A percentile compares a stretch with the other conserved stretches of the same genome.
Evolutionary conservation across 2,329 filamentous ascomycete species (phyloP).

Genomic region (Elsinoe necatrix): DNA sequence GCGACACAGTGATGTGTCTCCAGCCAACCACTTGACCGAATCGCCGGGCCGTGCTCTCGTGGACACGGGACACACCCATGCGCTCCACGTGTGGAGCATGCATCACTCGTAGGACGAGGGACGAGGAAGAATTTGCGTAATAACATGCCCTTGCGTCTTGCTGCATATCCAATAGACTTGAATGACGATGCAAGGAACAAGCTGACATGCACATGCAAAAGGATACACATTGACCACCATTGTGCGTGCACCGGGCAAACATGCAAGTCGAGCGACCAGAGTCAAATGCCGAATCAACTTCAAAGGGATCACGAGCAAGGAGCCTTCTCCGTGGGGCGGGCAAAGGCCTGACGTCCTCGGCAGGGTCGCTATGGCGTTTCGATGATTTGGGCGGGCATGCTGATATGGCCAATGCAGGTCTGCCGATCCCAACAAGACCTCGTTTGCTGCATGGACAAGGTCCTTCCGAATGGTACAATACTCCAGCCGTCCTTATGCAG

Average conservation of each 20-base stretch:
- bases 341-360: not conserved
- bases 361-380: not conserved
- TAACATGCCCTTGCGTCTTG: not conserved
- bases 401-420: not conserved
- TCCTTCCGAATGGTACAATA: not conserved
- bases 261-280: not conserved
- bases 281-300: not conserved
- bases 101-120: not conserved
- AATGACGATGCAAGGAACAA: not conserved
- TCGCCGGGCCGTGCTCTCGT: not conserved
- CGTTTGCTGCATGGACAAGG: not conserved
- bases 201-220: not conserved
- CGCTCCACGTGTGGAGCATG: not conserved
- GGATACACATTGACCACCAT: not conserved
- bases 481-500: conserved; percentile 1
- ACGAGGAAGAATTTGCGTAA: not conserved
- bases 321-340: not conserved
- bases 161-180: not conserved
- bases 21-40: not conserved
- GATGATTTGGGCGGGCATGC: conserved; percentile 1
- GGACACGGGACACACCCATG: not conserved
- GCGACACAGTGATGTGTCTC: not conserved
- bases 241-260: not conserved
- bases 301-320: not conserved
- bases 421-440: conserved; percentile 6